phyloP scores from a whole-genome alignment of 1,284 basidiomycete genomes.

The Moesziomyces parantarcticus region DNA sequence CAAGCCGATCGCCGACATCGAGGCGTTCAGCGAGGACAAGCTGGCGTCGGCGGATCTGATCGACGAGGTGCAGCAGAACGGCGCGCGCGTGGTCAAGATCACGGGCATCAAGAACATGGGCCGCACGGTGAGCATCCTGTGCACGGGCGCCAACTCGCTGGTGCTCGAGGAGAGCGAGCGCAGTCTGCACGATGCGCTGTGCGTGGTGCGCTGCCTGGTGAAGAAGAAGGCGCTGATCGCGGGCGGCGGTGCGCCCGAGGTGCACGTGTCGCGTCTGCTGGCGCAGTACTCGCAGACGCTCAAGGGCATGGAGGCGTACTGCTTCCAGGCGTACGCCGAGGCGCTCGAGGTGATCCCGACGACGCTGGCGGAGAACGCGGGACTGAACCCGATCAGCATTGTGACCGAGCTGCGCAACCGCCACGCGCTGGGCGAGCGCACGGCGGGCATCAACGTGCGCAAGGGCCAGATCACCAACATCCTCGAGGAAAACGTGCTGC shows the following conservation, averaged over 20 bases:
- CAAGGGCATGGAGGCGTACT: constrained; percentile 98
- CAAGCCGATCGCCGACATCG: constrained; percentile 97
- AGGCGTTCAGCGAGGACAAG: constrained; percentile 98
- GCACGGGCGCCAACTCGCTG: constrained; percentile 91
- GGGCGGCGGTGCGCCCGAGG: constrained; percentile 97
- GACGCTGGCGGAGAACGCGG: constrained; percentile 97
- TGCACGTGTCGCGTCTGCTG: constrained; percentile 93
- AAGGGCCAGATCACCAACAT: constrained; percentile 92
- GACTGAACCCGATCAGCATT: constrained; percentile 96
- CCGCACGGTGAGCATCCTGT: constrained; percentile 92
- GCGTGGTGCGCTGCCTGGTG: constrained; percentile 96
- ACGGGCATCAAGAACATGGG: constrained; percentile 96
- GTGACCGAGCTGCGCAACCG: constrained; percentile 97
- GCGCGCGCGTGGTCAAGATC: constrained; percentile 91
- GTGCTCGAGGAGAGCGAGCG: constrained; percentile 98
- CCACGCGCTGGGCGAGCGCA: constrained; percentile 92
- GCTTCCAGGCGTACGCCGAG: constrained; percentile 98
- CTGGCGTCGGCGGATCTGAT: constrained; percentile 94
- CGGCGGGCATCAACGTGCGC: constrained; percentile 93
- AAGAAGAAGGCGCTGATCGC: constrained; percentile 98
- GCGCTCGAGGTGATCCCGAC: constrained; percentile 98
- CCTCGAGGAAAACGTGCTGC: constrained; percentile 94
- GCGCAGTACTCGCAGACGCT: constrained; percentile 92
- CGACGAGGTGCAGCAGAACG: constrained; percentile 86
- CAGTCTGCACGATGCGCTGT: constrained; percentile 96